Percentiles rank a stretch among this genome's conserved stretches.
phyloP scores from a whole-genome alignment of 257 asterid genomes.

The Haberlea rhodopensis region DNA sequence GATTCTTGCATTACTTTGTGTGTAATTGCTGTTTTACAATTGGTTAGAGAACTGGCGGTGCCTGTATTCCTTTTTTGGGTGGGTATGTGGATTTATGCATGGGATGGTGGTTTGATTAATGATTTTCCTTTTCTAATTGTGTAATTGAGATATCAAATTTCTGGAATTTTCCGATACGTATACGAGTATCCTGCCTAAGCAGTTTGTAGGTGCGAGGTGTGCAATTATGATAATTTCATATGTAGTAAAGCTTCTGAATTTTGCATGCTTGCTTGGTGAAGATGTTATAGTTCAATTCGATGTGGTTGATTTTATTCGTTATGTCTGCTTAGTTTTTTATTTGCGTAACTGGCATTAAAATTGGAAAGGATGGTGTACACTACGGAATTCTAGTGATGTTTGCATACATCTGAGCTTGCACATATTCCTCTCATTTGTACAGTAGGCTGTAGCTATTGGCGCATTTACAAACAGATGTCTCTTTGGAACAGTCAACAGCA shows the following conservation, averaged over 20 bases:
- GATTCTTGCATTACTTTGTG: constrained; percentile 17
- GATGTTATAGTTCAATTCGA: background rate
- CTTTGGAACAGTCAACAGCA: background rate
- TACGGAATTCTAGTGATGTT: background rate
- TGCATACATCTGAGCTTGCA: background rate
- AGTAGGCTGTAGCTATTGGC: background rate
- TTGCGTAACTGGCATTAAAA: background rate
- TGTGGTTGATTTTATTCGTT: background rate
- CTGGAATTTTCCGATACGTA: constrained; percentile 1
- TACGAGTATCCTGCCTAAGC: background rate
- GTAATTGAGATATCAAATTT: background rate
- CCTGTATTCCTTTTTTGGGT: no score
- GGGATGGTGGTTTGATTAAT: constrained; percentile 24
- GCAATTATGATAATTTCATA: no score
- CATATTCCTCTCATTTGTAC: background rate
- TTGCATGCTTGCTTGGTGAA: background rate
- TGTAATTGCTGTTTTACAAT: no score
- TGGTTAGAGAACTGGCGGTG: no score
- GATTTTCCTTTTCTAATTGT: background rate
- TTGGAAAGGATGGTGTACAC: constrained; percentile 16
- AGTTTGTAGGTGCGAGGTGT: background rate
- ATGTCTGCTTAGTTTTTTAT: constrained; percentile 7
- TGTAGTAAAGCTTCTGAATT: background rate
- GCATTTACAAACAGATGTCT: constrained; percentile 10
- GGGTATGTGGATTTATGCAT: no score